Percentiles rank a stretch among this genome's conserved stretches.
phyloP scores from a whole-genome alignment of 306 rosid genomes.

The Fragaria vesca region DNA sequence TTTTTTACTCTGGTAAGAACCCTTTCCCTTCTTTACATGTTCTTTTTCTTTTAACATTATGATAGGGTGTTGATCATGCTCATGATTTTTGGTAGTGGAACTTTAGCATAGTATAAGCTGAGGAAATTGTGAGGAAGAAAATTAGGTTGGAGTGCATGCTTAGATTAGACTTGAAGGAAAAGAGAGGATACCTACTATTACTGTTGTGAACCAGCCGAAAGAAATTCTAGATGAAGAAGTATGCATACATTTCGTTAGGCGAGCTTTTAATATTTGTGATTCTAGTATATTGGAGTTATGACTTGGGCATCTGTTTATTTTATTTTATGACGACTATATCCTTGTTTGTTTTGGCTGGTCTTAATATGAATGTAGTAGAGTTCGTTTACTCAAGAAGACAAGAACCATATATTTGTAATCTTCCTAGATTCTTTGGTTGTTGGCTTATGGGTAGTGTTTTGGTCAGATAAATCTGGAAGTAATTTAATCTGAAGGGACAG shows the following conservation, averaged over 20 bases:
- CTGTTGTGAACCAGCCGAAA: constrained; percentile 37
- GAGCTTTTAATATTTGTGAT: background rate
- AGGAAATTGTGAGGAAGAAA: constrained; percentile 68
- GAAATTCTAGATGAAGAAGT: constrained; percentile 62
- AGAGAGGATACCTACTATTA: constrained; percentile 32
- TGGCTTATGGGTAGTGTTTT: no score
- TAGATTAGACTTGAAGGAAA: constrained; percentile 52
- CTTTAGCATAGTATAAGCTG: constrained; percentile 30
- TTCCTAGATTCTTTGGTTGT: no score
- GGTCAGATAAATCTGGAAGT: no score
- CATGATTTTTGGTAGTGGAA: constrained; percentile 1
- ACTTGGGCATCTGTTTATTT: no score
- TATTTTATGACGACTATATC: no score
- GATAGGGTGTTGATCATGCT: background rate
- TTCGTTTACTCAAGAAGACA: no score
- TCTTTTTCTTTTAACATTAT: background rate
- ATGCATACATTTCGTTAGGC: constrained; percentile 15
- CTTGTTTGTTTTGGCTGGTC: no score
- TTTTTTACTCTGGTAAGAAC: constrained; percentile 18
- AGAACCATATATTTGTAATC: no score
- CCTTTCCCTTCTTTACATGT: background rate
- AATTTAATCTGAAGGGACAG: no score
- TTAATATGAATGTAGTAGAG: no score
- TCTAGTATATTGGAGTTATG: no score
- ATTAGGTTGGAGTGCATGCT: constrained; percentile 94